Evolutionary conservation across 352 stramenopile species (phyloP).

Genomic region (Pilasporangium apinafurcum): DNA sequence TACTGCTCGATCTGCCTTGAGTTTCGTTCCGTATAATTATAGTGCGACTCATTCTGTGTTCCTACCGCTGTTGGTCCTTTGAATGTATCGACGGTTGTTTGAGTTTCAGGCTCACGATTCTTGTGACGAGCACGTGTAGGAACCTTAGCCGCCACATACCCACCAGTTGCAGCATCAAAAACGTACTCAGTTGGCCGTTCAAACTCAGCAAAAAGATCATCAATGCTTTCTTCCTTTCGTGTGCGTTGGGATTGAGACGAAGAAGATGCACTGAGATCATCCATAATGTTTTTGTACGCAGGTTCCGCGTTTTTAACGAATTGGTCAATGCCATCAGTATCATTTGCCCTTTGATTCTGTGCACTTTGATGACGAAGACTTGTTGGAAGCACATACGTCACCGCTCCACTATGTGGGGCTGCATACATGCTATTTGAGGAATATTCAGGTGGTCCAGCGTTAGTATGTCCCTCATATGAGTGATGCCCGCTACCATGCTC

Average conservation of each 20-base stretch:
- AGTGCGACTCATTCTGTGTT: too few relatives aligned
- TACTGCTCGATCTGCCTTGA: too few relatives aligned
- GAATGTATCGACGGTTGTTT: background rate
- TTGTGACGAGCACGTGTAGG: background rate
- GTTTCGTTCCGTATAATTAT: too few relatives aligned
- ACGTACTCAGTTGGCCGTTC: slow-evolving; percentile 74
- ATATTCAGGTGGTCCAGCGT: slow-evolving; percentile 11
- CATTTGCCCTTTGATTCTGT: too few relatives aligned
- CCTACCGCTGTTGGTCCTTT: background rate
- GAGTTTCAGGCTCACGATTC: background rate
- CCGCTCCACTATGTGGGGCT: slow-evolving; percentile 11
- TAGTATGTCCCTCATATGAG: too few relatives aligned
- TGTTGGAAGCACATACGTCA: slow-evolving; percentile 37
- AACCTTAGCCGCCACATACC: slow-evolving; percentile 35
- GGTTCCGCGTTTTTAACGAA: background rate
- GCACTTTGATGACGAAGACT: too few relatives aligned
- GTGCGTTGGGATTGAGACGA: too few relatives aligned
- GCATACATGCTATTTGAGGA: slow-evolving; percentile 33
- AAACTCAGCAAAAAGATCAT: slow-evolving; percentile 75
- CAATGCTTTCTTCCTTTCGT: slow-evolving; percentile 17
- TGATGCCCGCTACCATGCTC: too few relatives aligned
- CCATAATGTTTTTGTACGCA: slow-evolving; percentile 43
- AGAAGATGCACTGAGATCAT: slow-evolving; percentile 45
- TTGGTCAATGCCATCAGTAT: too few relatives aligned
- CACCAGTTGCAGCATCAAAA: slow-evolving; percentile 47